Evolutionary conservation across 257 asterid genomes (phyloP), one percentile per base, ranked within the genome.

Genomic region (Buddleja alternifolia): DNA sequence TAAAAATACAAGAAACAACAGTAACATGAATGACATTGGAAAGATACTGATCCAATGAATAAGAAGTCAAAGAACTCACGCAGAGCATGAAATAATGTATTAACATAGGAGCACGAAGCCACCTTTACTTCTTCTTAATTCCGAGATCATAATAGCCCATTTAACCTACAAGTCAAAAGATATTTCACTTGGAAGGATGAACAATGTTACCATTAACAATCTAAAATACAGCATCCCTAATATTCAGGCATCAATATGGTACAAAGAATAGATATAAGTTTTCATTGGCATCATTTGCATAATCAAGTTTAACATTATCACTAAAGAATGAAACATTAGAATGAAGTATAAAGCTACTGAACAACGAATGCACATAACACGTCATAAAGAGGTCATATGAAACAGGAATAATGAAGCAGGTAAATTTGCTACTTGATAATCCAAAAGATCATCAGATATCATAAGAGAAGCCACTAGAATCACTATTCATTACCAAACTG

Each of bases 111-210:
- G 80, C 90, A 80, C 70, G 87, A 87, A 84, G 77, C 95, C 88
- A 91, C 96, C 97, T 91, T 87, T 81, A 85, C 85, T 83, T 85
- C 93, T 79, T 81, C 90, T 82, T 88, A 87, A 79, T 84, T 91
- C 97, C 87, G 97, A 85, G 90, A 86, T 88, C 97, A 86, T 81
- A 78, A 86, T 75, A 88, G 96, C 90, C 93, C 88, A 88, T 58
- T 69, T 82, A 82, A 83, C 96, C 97, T 93, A 90, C 97, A 93
- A 90, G 90, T 72, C 84, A 86, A 82, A 85, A 88, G 86, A 88
- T 74, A 78, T 78, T 71, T 88, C 83, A 90, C 85, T 86, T 85
- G 92, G 96, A 74, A 82, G 88, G 79, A 82, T 78, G 88, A 90
- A 86, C 80, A 82, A 57, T 67, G 72, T 77, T 71, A 80, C 85